Base-by-base conservation (phyloP, 805 yeast genomes). In the Kockiozyma suomiensis region DNA sequence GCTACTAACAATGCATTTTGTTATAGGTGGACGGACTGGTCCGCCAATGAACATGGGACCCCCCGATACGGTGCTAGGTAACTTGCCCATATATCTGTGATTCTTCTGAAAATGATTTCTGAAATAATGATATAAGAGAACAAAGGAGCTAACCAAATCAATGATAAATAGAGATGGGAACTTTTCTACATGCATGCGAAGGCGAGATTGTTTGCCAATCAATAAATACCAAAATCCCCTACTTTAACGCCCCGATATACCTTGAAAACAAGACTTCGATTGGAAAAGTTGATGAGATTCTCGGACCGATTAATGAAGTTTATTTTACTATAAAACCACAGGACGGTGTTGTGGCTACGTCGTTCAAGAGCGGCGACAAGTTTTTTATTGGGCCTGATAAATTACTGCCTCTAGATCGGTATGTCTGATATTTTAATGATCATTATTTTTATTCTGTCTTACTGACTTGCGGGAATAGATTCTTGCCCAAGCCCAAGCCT, bases 301-400 rank as follows among this genome's bases (percentile, higher is more conserved):
- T 94, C 68, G 99, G 99, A 53, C 98, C 99, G 50, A 78, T 94
- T 74, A 94, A 94, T 74, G 99, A 94, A 78, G 97, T 94, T n/a
- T 93, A 83, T 74, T 94, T 94, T 82, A 94, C 99, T 40, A 86
- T 94, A 69, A 94, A 94, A 78, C 94, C 97, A 59, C 81, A 88
- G 54, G 99, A 94, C 73, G 99, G 99, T 73, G 94, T 94, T 54
- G 94, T 88, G 74, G 97, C 99, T 57, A 77, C 82, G 38, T 89
- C 97, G 54, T 94, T 94, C 82, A 90, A 90, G 76, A 88, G 84
- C 49, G 99, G 98, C 69, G 99, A 94, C 77, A 92, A 92, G 78
- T 93, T 94, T 75, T 94, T 78, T 80, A 94, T 94, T 76, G 96
- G 92, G 60, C 90, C 96, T 56, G 98, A 94, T 77, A 94, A 94